Conservation (phyloP, 2,329 filamentous ascomycete genomes). For the Albifimbria verrucaria region DNA sequence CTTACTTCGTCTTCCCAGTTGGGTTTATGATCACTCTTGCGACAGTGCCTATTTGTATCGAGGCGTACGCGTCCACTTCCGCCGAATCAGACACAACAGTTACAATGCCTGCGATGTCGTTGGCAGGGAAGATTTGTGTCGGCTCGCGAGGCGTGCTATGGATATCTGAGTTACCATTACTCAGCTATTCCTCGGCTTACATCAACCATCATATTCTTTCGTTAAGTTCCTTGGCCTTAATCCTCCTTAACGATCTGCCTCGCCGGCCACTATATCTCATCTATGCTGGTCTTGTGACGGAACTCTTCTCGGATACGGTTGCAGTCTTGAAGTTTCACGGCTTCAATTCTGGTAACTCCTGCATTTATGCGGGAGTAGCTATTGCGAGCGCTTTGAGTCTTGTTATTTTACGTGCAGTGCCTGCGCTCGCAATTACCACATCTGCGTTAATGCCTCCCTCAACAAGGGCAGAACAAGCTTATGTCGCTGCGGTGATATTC, state of each 20-base stretch:
- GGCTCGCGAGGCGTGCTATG: conserved; percentile 9
- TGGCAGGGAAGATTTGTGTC: conserved; percentile 7
- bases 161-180: conserved; percentile 10
- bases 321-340: conserved; percentile 8
- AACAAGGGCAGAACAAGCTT: not conserved
- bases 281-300: conserved; percentile 9
- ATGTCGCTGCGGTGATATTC: not conserved
- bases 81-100: not conserved
- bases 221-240: conserved; percentile 3
- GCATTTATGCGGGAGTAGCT: not conserved
- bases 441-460: not conserved
- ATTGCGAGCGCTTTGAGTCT: not conserved
- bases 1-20: conserved; percentile 11
- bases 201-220: conserved; percentile 11
- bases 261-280: conserved; percentile 8
- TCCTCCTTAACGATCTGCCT: not conserved
- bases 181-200: conserved; percentile 10
- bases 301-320: conserved; percentile 7
- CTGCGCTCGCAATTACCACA: not conserved
- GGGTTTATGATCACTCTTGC: conserved; percentile 7
- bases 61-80: conserved; percentile 5
- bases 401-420: not conserved
- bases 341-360: not conserved
- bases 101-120: not conserved
- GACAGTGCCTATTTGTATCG: conserved; percentile 5